Evolutionary conservation across 1,284 basidiomycete genomes (phyloP).

Genomic region (Marasmius fiardii): DNA sequence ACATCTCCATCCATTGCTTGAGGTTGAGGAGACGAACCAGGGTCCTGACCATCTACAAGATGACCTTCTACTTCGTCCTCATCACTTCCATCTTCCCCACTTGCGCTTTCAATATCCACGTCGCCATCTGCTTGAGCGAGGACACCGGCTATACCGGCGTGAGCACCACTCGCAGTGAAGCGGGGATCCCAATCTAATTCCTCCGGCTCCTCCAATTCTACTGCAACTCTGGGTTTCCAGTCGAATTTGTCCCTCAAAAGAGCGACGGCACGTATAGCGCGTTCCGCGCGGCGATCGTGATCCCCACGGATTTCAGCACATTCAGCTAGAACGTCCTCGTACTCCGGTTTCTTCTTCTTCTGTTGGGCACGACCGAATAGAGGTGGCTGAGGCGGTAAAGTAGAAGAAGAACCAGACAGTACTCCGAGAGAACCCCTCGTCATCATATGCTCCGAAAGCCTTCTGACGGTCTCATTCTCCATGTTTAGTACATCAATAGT

Average conservation of each 20-base stretch:
- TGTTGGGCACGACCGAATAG: conserved; percentile 6
- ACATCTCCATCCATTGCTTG: not conserved
- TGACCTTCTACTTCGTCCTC: conserved; percentile 4
- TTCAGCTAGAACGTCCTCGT: conserved; percentile 61
- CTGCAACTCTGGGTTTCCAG: conserved; percentile 70
- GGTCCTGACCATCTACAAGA: not conserved
- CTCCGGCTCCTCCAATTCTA: conserved; percentile 72
- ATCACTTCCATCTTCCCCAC: conserved; percentile 1
- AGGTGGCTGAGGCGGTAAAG: conserved; percentile 20
- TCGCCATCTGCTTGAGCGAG: not conserved
- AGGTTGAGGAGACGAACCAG: not conserved
- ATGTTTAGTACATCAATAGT: conserved; percentile 65
- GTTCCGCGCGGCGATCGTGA: conserved; percentile 68
- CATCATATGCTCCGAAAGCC: conserved; percentile 62
- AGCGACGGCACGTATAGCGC: conserved; percentile 67
- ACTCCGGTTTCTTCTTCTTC: conserved; percentile 33
- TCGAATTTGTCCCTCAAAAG: conserved; percentile 75
- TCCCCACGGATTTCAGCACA: conserved; percentile 61
- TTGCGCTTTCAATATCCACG: not conserved
- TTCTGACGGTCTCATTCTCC: conserved; percentile 67
- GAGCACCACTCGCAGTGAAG: conserved; percentile 8
- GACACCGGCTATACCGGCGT: not conserved
- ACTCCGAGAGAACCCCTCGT: conserved; percentile 59
- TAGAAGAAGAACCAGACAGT: conserved; percentile 28
- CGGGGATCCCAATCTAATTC: conserved; percentile 67